These are phyloP conservation scores for Solanum virginianum DNA, from an alignment of 257 asterid genomes.

Conservation along the genomic window DNA sequence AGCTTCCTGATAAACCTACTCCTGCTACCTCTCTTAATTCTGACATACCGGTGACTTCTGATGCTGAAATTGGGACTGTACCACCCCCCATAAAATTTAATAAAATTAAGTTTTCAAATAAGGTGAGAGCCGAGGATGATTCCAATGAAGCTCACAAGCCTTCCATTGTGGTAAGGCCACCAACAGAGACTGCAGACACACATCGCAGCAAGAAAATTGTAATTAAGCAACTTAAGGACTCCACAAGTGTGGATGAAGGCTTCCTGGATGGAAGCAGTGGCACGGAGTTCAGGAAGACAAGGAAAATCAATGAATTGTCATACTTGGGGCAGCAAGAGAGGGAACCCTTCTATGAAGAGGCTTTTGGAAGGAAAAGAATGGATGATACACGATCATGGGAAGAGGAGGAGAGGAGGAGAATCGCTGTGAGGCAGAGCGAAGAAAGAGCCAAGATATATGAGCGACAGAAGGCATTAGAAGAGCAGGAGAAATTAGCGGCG, in stretches of 20 bases:
- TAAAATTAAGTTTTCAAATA: constrained; percentile 71
- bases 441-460: constrained; percentile 39
- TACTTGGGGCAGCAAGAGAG: constrained; percentile 44
- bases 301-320: constrained; percentile 64
- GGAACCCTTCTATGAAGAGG: constrained; percentile 34
- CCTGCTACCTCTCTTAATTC: constrained; percentile 70
- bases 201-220: constrained; percentile 72
- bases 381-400: constrained; percentile 51
- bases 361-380: constrained; percentile 45
- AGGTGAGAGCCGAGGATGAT: constrained; percentile 53
- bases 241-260: constrained; percentile 46
- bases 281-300: constrained; percentile 65
- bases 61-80: constrained; percentile 53
- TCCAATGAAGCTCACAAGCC: constrained; percentile 54
- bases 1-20: constrained; percentile 55
- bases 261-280: constrained; percentile 88
- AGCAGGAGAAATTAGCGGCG: constrained; percentile 52
- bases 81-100: constrained; percentile 49
- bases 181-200: constrained; percentile 61
- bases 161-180: constrained; percentile 69
- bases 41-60: constrained; percentile 53
- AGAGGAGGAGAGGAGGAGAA: constrained; percentile 51
- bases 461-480: constrained; percentile 49
- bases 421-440: constrained; percentile 38
- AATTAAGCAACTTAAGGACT: constrained; percentile 72